phyloP scores from a whole-genome alignment of 805 yeast species.

The Metschnikowia reukaufii region DNA sequence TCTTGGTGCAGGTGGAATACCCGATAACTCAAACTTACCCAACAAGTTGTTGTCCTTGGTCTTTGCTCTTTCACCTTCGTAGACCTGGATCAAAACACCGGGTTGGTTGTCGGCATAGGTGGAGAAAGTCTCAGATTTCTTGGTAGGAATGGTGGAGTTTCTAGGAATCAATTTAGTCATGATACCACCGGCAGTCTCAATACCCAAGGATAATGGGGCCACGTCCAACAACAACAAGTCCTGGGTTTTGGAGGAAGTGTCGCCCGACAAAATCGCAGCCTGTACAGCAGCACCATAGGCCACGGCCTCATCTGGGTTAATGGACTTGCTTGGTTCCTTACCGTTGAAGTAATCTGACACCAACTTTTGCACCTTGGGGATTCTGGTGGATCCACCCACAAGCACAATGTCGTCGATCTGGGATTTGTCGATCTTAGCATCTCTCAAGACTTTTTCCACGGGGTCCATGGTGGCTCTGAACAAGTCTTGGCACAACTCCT shows the following conservation, averaged over 20 bases:
- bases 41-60: neutral
- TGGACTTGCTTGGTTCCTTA: neutral
- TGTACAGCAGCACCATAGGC: neutral
- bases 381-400: neutral
- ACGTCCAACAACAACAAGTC: neutral
- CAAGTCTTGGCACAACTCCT: neutral
- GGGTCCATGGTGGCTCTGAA: neutral
- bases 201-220: neutral
- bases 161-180: neutral
- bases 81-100: neutral
- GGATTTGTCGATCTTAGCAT: neutral
- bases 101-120: neutral
- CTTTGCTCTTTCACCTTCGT: neutral
- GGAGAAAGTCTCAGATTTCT: neutral
- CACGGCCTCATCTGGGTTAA: neutral
- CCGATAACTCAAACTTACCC: neutral
- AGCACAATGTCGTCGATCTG: neutral
- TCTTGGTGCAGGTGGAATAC: neutral
- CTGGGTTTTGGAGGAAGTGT: neutral
- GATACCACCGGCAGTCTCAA: neutral
- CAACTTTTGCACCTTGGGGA: neutral
- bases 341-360: neutral
- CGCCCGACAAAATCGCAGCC: neutral
- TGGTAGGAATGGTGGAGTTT: neutral
- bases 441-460: neutral